These are phyloP conservation scores for Saccharomyces mikatae DNA, from an alignment of 805 yeast species.

Conservation along the genomic window DNA sequence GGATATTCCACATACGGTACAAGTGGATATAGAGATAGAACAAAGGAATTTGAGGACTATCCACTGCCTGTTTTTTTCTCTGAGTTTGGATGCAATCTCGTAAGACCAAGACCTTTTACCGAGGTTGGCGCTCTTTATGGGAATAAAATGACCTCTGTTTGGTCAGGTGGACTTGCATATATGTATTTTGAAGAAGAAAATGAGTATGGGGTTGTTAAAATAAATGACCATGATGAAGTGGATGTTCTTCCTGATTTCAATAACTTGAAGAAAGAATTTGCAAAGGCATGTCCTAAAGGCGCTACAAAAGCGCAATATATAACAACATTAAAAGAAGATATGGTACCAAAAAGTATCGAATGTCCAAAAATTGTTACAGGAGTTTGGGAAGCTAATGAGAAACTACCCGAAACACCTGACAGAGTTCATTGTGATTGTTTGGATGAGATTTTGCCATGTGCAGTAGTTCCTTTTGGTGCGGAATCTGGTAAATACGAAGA, in stretches of 20 bases:
- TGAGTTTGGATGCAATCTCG: conserved; percentile 70
- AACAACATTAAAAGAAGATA: conserved; percentile 24
- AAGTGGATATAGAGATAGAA: conserved; percentile 62
- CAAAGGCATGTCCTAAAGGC: conserved; percentile 40
- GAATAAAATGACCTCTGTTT: conserved; percentile 60
- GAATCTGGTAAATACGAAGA: conserved; percentile 42
- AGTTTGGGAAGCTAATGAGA: conserved; percentile 53
- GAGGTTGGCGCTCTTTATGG: conserved; percentile 62
- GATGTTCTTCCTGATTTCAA: conserved; percentile 52
- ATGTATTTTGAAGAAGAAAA: conserved; percentile 76
- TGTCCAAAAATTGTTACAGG: conserved; percentile 12
- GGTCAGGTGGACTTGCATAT: conserved; percentile 84
- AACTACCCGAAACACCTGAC: conserved; percentile 65
- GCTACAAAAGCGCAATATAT: conserved; percentile 14
- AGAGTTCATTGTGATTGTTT: conserved; percentile 54
- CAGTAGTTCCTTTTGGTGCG: conserved; percentile 40
- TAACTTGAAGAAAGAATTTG: conserved; percentile 47
- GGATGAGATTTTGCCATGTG: conserved; percentile 46
- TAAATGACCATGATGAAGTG: conserved; percentile 37
- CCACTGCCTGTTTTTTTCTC: conserved; percentile 73
- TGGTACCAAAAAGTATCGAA: conserved; percentile 34
- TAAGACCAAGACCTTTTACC: conserved; percentile 60
- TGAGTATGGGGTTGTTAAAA: conserved; percentile 60
- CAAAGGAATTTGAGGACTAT: conserved; percentile 52
- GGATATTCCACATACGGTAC: conserved; percentile 52